Percentiles rank a stretch among this genome's conserved stretches.
These are phyloP conservation scores for Hericium rajendrae DNA, from an alignment of 768 basidiomycete species.

Conservation along the genomic window DNA sequence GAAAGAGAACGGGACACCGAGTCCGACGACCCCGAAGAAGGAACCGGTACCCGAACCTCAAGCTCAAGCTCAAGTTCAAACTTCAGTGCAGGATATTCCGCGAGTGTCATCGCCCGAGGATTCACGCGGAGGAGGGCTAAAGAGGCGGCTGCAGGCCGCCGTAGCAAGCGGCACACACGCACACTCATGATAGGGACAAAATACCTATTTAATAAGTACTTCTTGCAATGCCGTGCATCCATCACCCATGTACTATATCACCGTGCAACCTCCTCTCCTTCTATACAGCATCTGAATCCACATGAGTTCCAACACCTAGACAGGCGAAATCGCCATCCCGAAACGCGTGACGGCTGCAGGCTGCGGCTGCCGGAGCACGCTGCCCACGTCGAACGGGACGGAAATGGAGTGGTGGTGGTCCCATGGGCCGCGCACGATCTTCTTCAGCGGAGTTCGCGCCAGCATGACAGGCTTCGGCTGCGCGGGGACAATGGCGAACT, in stretches of 20 bases:
- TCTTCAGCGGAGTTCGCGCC: conserved; percentile 12
- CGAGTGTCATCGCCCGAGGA: not conserved
- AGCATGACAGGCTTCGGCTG: conserved; percentile 10
- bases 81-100: not conserved
- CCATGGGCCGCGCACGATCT: conserved; percentile 42
- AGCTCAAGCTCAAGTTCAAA: not conserved
- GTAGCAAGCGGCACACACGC: not conserved
- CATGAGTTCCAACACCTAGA: no score
- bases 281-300: no score
- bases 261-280: no score
- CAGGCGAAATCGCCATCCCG: no score
- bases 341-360: conserved; percentile 27
- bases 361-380: conserved; percentile 35
- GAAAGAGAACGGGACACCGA: not conserved
- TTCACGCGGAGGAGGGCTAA: not conserved
- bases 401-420: conserved; percentile 40
- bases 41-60: not conserved
- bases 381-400: conserved; percentile 36
- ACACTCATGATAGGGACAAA: not conserved
- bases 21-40: not conserved
- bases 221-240: not conserved
- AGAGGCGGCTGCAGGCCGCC: not conserved
- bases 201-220: not conserved
- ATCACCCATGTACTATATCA: not conserved
- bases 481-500: not conserved